Base-by-base conservation (phyloP, 78 protist species). In the Dictyostelium brefeldianum region DNA sequence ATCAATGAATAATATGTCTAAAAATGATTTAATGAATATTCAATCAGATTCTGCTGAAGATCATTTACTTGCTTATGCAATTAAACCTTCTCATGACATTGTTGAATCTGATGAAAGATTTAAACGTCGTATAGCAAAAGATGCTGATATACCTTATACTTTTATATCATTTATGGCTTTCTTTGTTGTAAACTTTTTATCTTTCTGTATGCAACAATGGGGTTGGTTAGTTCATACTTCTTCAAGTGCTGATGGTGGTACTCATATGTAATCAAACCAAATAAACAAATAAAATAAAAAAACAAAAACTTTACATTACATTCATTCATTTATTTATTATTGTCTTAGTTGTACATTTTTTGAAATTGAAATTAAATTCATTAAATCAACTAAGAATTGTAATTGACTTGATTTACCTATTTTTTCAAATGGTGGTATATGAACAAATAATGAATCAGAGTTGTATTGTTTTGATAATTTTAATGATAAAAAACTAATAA, bases 171-270 rank as follows among this genome's bases (percentile, higher is more conserved):
- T 71, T 51, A 31, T 87, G 18, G 48, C 59, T 9, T 87, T 87
- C 84, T 87, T 74, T 59, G n/a, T 59, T 7, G 62, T 87, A 3
- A 87, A 87, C 56, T 87, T 87, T 54, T 12, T 87, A 10, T 87
- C 93, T 15, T 87, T 77, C 48, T 87, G 93, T 65, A 71, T 87
- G 73, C 93, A 87, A 64, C 65, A 77, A 43, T 87, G 93, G 93
- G 69, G 69, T 65, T 87, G 93, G 93, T 15, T 69, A 47, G 90
- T 82, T 22, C 31, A 69, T 22, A 46, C 70, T 41, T 64, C 67
- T 3, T 20, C 46, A 18, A 15, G 25, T 22, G 84, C 74, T n/a
- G 54, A 25, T 22, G 65, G 83, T 18, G 81, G 83, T 9, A 84
- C 92, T 43, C 92, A 59, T 20, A 84, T 84, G 92, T 74, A 62